These are phyloP conservation scores for Tetrahymena malaccensis DNA, from an alignment of 73 alveolate species.

Conservation along the genomic window DNA sequence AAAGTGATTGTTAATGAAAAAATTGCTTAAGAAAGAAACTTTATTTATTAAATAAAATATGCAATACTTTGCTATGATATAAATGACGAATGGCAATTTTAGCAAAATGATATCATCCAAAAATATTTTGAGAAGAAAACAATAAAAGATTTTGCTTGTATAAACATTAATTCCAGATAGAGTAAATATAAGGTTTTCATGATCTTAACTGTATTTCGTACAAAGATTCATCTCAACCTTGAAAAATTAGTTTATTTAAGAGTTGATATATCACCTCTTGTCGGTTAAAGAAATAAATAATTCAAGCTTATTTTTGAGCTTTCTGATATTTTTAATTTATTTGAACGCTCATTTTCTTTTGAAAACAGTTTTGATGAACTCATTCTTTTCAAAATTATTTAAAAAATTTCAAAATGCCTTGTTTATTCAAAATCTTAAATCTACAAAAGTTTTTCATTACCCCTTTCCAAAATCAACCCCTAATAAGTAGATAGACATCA, in stretches of 20 bases:
- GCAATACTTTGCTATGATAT: background rate
- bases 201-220: background rate
- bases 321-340: background rate
- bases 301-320: background rate
- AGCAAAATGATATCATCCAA: background rate
- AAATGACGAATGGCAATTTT: background rate
- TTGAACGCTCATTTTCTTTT: background rate
- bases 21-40: background rate
- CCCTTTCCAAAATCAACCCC: background rate
- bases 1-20: background rate
- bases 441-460: background rate
- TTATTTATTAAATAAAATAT: background rate
- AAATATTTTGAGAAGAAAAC: background rate
- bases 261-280: background rate
- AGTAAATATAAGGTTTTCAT: background rate
- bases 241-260: background rate
- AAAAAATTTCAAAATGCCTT: background rate
- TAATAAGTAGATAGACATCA: background rate
- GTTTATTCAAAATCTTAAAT: background rate
- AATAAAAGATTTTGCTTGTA: background rate
- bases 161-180: background rate
- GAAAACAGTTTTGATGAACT: background rate
- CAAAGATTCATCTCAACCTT: background rate
- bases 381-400: background rate
- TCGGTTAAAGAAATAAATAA: background rate